Base-by-base conservation (phyloP, 495 filamentous ascomycete species). In the Daldinia loculata region DNA sequence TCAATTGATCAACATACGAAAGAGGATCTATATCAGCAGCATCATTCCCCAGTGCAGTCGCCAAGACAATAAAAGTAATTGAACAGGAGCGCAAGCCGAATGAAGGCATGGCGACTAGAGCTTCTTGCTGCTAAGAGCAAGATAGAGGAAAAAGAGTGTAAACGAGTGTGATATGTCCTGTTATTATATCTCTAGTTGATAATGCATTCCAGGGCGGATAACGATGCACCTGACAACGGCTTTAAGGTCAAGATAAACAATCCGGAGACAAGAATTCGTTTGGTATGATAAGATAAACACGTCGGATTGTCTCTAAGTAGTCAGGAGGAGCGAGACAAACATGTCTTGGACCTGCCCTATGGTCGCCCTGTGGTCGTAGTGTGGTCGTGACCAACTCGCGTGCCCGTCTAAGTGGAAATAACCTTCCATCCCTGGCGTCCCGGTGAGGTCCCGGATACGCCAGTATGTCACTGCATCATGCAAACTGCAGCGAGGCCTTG, bases 1-100 rank as follows among this genome's bases (percentile, higher is more conserved):
- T 89, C 30, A 90, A 75, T 32, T 87, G 85, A 75, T 90, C 84
- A 67, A 85, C 78, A 57, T 81, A 84, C 1, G 66, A 63, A 17
- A 85, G 71, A 48, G 78, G 77, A 45, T 84, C 78, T 63, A 80
- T 79, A 26, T 59, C 58, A 34, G 74, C 77, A n/a, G 63, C 75
- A 59, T 51, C 50, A 53, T 30, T 65, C 26, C 61, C 43, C 30
- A 67, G 24, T 4, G 62, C 22, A 15, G 57, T 66, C 9, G 74
- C 52, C 14, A 66, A 59, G 59, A 66, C n/a, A 17, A 64, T n/a
- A n/a, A 71, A 14, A 9, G 65, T 41, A 30, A 69, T 39, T n/a
- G 75, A 66, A 24, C 45, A n/a, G n/a, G 57, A 34, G 26, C 61
- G 65, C 58, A 55, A 56, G 56, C 58, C 57, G 30, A 67, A 59